Conservation (phyloP, 2,329 filamentous ascomycete genomes). For the Aureobasidium sp. region DNA sequence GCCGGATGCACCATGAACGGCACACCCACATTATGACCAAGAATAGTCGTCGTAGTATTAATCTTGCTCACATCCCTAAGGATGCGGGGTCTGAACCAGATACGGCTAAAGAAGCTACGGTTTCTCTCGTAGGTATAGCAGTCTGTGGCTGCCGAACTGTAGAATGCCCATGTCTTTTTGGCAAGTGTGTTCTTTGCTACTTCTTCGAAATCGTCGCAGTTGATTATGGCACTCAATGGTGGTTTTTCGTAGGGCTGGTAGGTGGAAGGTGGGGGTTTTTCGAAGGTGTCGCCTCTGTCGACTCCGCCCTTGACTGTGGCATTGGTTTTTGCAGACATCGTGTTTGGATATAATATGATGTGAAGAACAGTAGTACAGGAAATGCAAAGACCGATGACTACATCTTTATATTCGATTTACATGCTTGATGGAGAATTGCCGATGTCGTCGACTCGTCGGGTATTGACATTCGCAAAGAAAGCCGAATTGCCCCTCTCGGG, state of each 20-base stretch:
- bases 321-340: constrained; percentile 7
- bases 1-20: constrained; percentile 31
- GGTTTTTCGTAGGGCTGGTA: constrained; percentile 31
- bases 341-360: no score
- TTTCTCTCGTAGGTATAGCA: constrained; percentile 38
- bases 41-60: constrained; percentile 25
- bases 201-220: constrained; percentile 35
- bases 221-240: constrained; percentile 37
- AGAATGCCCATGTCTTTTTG: constrained; percentile 33
- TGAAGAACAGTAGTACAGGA: neutral
- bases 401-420: neutral
- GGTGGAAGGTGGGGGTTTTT: constrained; percentile 21
- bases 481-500: neutral
- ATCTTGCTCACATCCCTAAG: constrained; percentile 30
- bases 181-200: constrained; percentile 27
- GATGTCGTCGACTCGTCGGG: neutral
- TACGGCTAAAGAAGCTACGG: constrained; percentile 33
- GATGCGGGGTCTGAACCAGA: constrained; percentile 40
- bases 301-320: neutral
- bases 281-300: neutral
- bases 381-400: neutral
- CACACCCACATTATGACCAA: constrained; percentile 24
- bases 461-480: neutral
- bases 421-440: neutral
- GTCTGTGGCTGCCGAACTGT: constrained; percentile 41